Base-by-base conservation (phyloP, 31 red algal genomes). In the Endocladia muricata region DNA sequence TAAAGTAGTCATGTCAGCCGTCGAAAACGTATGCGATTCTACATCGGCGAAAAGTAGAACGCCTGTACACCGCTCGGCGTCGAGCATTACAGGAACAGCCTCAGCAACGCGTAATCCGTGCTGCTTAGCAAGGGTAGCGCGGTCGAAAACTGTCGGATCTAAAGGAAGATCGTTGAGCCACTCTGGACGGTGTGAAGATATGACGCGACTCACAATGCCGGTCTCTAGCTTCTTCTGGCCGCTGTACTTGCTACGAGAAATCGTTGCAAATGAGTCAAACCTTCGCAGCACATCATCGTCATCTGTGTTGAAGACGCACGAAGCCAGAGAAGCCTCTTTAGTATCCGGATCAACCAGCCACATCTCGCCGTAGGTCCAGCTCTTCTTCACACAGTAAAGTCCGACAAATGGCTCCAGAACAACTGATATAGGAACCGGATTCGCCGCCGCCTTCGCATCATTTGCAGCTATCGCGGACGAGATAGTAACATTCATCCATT, bases 381-480 rank as follows among this genome's bases (percentile, higher is more conserved):
- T 35, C 32, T 84, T 84, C 17, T 74, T 84, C 41, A 77, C 73
- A 62, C 81, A 84, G 17, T 76, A 84, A 6, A 84, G 60, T 13
- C 73, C 54, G 37, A 84, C 60, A 64, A 84, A 84, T 2, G 81
- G 81, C 37, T 84, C 61, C 8, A 74, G 31, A 7, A 77, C 7
- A 3, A 61, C 5, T 29, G 81, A 44, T 48, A 81, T 70, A 30
- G 77, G 63, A 1, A 39, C 7, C 13, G 55, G 4, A 28, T 58
- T 22, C 55, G 55, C 25, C 6, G 6, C 13, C 25, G 25, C 32
- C 32, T 58, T 58, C 55, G 30, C 6, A 58, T 13, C 32, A 28
- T 13, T 22, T 4, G 55, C 25, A 22, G 30, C 6, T 0, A 28
- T 58, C 32, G 25, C 25, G 55, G 55, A 58, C 13, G 55, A 22